Evolutionary conservation across 1,284 basidiomycete genomes (phyloP), one percentile per base, ranked within the genome.

Genomic region (Sutorius eximius): DNA sequence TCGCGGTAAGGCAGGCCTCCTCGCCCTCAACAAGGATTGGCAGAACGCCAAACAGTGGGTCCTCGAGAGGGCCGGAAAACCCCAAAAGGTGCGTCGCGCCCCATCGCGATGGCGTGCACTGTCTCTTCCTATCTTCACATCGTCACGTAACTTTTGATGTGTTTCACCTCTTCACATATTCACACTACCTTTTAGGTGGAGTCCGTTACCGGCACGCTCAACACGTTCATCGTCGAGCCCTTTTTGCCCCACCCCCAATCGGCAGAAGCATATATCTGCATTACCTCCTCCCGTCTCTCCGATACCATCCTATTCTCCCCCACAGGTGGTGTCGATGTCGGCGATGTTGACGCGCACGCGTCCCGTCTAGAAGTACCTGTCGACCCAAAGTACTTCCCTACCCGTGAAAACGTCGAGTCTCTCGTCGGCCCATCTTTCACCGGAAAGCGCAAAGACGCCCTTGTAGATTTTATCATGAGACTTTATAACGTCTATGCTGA

Each of bases 241-340:
- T 98, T 99, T 87, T 83, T 96, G 56, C 96, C 96, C 50, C 96
- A 99, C 73, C 88, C 92, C 4, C 85, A 92, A 58, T 82, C 95
- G 73, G 92, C 93, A 63, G 96, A 99, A 74, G 98, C 94, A 80
- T 99, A 98, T 76, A 91, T 99, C 70, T 99, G 96, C 78, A 93
- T 99, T 78, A 98, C 90, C 77, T 98, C 96, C 33, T 86, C 85
- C 24, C 92, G 96, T 65, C 92, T 98, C 71, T 95, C 93, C 58
- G 96, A 99, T 73, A 85, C 89, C 60, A 97, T 99, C 72, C 90
- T 98, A 71, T 99, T 99, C 84, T 98, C 96, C 46, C 95, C 98
- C 75, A 95, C 98, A 73, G 97, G 96, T 67, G 96, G 97, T 82
- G 95, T 99, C 51, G 96, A 99, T 69, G 89, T 99, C 64, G 96